These are phyloP conservation scores for Dalbergia oliveri DNA, from an alignment of 306 rosid genomes.

Conservation along the genomic window DNA sequence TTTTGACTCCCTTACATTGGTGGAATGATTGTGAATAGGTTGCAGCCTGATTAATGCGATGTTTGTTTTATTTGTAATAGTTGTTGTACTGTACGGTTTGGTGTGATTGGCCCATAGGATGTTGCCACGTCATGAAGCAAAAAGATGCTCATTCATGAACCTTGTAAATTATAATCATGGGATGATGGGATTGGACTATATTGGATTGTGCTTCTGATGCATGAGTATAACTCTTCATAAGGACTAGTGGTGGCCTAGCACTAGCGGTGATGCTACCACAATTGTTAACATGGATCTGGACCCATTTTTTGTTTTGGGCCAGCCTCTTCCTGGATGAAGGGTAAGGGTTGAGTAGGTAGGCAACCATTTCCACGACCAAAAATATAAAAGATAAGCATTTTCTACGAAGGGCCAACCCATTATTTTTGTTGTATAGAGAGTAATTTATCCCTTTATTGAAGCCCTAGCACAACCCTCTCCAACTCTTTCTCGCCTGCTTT, in stretches of 20 bases:
- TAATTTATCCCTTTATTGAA: too few species aligned
- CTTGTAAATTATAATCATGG: not conserved
- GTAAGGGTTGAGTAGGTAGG: not conserved
- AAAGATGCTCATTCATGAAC: too few species aligned
- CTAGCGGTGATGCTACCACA: not conserved
- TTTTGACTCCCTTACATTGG: too few species aligned
- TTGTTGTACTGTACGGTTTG: not conserved
- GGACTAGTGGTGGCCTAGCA: too few species aligned
- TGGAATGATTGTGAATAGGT: not conserved
- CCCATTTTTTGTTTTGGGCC: slow-evolving; percentile 4
- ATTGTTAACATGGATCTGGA: slow-evolving; percentile 4
- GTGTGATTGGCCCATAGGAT: slow-evolving; percentile 6
- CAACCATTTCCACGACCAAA: too few species aligned
- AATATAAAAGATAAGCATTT: too few species aligned
- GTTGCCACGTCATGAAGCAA: slow-evolving; percentile 7
- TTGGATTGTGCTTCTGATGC: not conserved
- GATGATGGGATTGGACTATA: too few species aligned
- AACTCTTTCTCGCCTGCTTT: too few species aligned
- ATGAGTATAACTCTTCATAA: too few species aligned
- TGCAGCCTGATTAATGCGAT: slow-evolving; percentile 1
- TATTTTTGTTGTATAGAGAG: too few species aligned
- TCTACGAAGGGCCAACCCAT: too few species aligned
- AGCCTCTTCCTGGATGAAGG: not conserved
- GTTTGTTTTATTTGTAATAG: not conserved
- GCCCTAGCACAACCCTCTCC: too few species aligned